Percentiles rank a stretch among this genome's conserved stretches.
These are phyloP conservation scores for Aspergillus hortae DNA, from an alignment of 2,329 filamentous ascomycete species.

Conservation along the genomic window DNA sequence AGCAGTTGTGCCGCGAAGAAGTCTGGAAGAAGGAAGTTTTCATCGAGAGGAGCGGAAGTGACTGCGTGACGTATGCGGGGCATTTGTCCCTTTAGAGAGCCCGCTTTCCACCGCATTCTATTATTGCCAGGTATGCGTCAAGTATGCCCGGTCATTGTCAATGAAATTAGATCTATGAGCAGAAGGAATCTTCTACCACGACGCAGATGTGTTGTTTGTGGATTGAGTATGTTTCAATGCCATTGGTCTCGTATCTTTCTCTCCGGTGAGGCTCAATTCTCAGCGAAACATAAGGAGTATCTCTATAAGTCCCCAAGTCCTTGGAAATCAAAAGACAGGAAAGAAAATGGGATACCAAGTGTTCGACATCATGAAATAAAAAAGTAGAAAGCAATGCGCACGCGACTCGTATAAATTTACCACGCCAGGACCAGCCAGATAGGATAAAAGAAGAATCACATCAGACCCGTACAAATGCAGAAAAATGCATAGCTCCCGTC, in stretches of 20 bases:
- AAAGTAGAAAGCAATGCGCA: conserved; percentile 20
- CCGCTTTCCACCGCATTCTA: conserved; percentile 10
- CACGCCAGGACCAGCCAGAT: conserved; percentile 37
- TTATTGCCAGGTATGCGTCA: not conserved
- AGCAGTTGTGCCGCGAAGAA: not conserved
- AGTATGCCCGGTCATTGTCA: too few relatives aligned
- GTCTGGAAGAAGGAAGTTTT: conserved; percentile 7
- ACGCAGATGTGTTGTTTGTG: too few relatives aligned
- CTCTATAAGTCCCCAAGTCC: conserved; percentile 21
- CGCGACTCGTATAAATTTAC: conserved; percentile 15
- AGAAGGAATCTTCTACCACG: too few relatives aligned
- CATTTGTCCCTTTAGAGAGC: conserved; percentile 10
- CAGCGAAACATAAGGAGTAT: conserved; percentile 12
- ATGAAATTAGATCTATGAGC: too few relatives aligned
- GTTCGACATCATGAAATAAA: conserved; percentile 13
- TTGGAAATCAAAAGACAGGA: conserved; percentile 7
- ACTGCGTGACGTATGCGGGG: conserved; percentile 38
- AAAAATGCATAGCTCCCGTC: conserved; percentile 10
- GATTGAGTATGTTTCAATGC: not conserved
- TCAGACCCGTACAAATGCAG: conserved; percentile 17
- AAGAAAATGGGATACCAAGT: conserved; percentile 13
- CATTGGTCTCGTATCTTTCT: not conserved
- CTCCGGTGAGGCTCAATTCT: not conserved
- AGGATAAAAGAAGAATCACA: conserved; percentile 20
- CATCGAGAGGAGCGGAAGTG: conserved; percentile 14